Base-by-base conservation (phyloP, 139 green algal genomes). In the Chara braunii region DNA sequence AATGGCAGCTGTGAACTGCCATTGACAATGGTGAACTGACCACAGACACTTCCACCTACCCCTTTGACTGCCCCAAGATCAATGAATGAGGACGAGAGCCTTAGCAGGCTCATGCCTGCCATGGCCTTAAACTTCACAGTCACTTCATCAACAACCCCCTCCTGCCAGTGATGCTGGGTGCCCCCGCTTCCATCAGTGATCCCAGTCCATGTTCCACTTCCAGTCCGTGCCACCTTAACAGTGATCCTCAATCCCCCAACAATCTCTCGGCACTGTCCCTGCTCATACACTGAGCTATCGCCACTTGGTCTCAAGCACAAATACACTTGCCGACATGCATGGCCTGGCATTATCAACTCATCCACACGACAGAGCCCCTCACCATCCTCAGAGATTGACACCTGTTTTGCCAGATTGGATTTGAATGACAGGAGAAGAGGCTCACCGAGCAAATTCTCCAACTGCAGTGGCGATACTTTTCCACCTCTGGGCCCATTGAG, bases 371-470 rank as follows among this genome's bases (percentile, higher is more conserved):
- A 40, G 6, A 14, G 6, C 7, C 45, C 45, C 5, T 55, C 7
- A 28, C 35, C 45, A 55, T 55, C 45, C 45, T 55, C 45, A 55
- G 29, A 55, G 33, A 55, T 14, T 55, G 45, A 55, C 33, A 55
- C 45, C 7, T 55, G 45, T 31, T 55, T 55, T 7, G 45, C 45
- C 35, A 55, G 35, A 30, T 55, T 55, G 33, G 45, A 55, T 8
- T 31, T 28, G 35, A 55, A 55, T 6, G 45, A 40, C 29, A 55
- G 45, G 33, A 30, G 6, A 55, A 55, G 33, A 7, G 45, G 45
- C 45, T 55, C 45, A 40, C 6, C 6, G 35, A 5, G 45, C 5
- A 55, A 7, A 7, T 55, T 55, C 7, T 55, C 45, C 14, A 55
- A 7, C 8, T 31, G 33, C 7, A 55, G 35, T 40, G 45, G 45